Conservation (phyloP, 352 stramenopile genomes). For the Phytophthora capsici region DNA sequence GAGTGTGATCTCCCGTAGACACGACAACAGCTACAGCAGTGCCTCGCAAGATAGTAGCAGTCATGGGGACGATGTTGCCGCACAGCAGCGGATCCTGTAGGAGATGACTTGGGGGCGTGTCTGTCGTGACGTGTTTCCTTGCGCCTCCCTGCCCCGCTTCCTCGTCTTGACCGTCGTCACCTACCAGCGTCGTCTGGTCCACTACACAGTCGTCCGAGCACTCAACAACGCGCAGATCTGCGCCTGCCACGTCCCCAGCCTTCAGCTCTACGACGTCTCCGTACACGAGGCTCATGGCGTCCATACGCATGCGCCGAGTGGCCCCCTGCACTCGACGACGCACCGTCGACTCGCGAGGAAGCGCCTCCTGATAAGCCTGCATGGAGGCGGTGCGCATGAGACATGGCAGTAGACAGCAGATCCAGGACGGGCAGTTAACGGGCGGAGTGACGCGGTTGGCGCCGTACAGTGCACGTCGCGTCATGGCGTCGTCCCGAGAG, state of each 20-base stretch:
- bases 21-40: constrained; percentile 71
- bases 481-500: constrained; percentile 78
- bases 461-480: constrained; percentile 68
- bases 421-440: constrained; percentile 93
- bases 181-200: constrained; percentile 60
- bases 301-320: constrained; percentile 88
- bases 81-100: constrained; percentile 47
- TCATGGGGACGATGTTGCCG: constrained; percentile 79
- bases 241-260: constrained; percentile 88
- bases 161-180: constrained; percentile 35
- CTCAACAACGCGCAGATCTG: constrained; percentile 86
- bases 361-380: constrained; percentile 85
- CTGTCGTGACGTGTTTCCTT: constrained; percentile 47
- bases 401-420: constrained; percentile 94
- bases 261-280: constrained; percentile 94
- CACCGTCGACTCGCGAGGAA: constrained; percentile 92
- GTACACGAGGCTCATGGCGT: constrained; percentile 89
- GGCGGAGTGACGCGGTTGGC: constrained; percentile 92
- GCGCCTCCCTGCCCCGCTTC: constrained; percentile 27
- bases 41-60: constrained; percentile 58
- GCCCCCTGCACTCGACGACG: constrained; percentile 54
- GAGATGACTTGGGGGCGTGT: constrained; percentile 26
- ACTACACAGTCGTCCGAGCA: constrained; percentile 82
- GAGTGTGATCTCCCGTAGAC: constrained; percentile 70
- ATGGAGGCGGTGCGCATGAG: constrained; percentile 92